Percentiles rank a stretch among this genome's conserved stretches.
Evolutionary conservation across 495 filamentous ascomycete species (phyloP).

Genomic region (Letharia lupina): DNA sequence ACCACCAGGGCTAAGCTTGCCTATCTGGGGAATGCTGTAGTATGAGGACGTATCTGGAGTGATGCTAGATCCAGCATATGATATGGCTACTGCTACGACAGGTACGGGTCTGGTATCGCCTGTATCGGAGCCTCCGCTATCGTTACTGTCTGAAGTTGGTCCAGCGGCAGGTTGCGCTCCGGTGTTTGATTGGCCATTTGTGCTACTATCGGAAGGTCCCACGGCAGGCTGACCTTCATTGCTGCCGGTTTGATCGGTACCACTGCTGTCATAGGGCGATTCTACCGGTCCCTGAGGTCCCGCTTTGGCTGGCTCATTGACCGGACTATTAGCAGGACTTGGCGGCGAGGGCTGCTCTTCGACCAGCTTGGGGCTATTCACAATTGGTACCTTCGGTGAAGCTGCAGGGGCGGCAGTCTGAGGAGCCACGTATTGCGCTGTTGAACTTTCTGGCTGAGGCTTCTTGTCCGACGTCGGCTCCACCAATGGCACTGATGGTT

Average conservation of each 20-base stretch:
- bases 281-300: neutral
- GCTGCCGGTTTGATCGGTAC: neutral
- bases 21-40: neutral
- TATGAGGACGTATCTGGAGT: neutral
- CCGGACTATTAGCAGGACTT: neutral
- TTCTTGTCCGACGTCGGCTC: neutral
- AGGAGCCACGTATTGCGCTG: neutral
- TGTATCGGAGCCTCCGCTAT: neutral
- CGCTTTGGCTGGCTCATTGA: neutral
- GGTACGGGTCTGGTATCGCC: neutral
- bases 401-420: neutral
- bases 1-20: neutral
- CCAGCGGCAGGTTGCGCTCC: neutral
- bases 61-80: constrained; percentile 1
- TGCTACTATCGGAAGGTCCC: neutral
- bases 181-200: neutral
- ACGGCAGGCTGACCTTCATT: neutral
- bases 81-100: neutral
- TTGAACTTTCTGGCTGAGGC: neutral
- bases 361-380: neutral
- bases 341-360: neutral
- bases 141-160: neutral
- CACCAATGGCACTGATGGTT: neutral
- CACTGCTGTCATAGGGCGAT: neutral
- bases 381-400: neutral